A percentile compares a stretch with the other conserved stretches of the same genome.
Conservation (phyloP, 148 eudicot species). For the Rhododendron molle region DNA sequence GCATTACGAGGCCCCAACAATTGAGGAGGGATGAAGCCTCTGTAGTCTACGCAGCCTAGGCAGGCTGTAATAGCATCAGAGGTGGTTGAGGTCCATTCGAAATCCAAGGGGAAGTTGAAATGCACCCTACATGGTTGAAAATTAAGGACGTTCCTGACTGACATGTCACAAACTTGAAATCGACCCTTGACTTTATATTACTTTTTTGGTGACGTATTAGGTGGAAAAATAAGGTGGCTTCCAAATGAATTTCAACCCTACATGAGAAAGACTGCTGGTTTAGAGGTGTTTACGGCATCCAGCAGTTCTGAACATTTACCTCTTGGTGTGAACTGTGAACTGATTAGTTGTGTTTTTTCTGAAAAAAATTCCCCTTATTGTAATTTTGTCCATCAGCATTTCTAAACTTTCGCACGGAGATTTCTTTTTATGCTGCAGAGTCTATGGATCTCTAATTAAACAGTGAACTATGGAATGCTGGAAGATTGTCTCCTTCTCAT, state of each 20-base stretch:
- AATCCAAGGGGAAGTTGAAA: no score
- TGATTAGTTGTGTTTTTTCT: neutral
- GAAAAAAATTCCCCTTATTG: neutral
- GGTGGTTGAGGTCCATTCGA: neutral
- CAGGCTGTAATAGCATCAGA: neutral
- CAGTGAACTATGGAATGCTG: neutral
- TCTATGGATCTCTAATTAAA: neutral
- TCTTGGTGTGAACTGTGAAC: neutral
- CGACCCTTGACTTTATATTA: no score
- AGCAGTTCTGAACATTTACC: neutral
- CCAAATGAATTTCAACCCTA: no score
- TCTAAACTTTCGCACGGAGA: neutral
- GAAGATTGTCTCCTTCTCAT: neutral
- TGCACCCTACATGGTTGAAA: no score
- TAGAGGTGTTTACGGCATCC: neutral
- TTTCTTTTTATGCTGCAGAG: neutral
- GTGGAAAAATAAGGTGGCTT: no score
- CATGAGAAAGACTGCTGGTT: no score
- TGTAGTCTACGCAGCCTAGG: neutral
- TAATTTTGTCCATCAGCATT: neutral
- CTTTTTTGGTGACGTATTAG: no score
- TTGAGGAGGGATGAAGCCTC: neutral
- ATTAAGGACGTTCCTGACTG: no score
- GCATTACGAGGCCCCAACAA: neutral
- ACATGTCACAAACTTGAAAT: no score